Evolutionary conservation across 331 rosid species (phyloP).

Genomic region (Dryas integrifolia): DNA sequence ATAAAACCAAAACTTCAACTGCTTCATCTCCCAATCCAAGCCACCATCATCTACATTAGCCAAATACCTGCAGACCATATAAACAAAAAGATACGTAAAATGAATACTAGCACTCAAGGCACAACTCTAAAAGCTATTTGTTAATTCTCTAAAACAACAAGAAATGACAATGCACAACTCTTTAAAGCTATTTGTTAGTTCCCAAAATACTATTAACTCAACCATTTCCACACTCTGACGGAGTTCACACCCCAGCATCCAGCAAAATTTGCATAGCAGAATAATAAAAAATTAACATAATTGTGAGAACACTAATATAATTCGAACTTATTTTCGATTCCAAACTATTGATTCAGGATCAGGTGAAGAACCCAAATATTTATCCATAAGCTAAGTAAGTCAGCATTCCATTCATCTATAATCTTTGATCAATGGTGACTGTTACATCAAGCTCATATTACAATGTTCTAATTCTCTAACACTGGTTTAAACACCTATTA

Average conservation of each 20-base stretch:
- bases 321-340: neutral
- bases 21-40: constrained; percentile 6
- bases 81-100: neutral
- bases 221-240: too few relatives aligned
- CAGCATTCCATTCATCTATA: neutral
- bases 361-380: neutral
- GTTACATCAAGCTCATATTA: neutral
- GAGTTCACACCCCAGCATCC: neutral
- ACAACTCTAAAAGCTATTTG: neutral
- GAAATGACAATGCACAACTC: neutral
- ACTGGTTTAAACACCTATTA: neutral
- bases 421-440: neutral
- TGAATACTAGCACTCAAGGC: neutral
- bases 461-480: neutral
- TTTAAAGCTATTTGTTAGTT: too few relatives aligned
- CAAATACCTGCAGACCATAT: neutral
- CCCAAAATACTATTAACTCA: neutral
- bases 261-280: neutral
- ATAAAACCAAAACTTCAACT: constrained; percentile 2
- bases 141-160: neutral
- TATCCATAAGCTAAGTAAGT: neutral
- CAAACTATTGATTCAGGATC: neutral
- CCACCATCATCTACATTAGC: constrained; percentile 6
- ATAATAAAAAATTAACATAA: too few relatives aligned
- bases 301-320: neutral